Base-by-base conservation (phyloP, 2,329 filamentous ascomycete genomes). In the Aspergillus uvarum region DNA sequence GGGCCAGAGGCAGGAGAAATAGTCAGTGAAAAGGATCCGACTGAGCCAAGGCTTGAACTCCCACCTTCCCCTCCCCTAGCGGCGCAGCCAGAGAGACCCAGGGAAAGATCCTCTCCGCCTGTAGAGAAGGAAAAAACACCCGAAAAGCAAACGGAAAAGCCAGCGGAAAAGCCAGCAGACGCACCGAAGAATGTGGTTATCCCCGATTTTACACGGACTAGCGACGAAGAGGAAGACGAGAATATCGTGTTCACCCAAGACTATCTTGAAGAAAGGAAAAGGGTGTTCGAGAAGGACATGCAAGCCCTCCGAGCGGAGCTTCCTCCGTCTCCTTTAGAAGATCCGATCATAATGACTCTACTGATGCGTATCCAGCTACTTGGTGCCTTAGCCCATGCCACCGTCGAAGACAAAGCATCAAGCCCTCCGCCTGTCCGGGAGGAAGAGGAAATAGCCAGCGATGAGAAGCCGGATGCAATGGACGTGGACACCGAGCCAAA, bases 181-280 rank as follows among this genome's bases (percentile, higher is more conserved):
- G 52, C 55, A 4, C 59, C 59, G 21, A 54, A 19, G 2, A 57
- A 68, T 29, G 59, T 69, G 4, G 38, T 72, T 7, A 70, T 77
- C 48, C 73, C 75, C 2, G 72, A 73, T 35, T 75, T 76, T 54
- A 68, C 62, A 6, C 69, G 68, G 47, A 70, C 71, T 21, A 76
- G 73, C 50, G 77, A 79, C n/a, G 78, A 80, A 60, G 77, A 78
- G 44, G 79, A 80, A 50, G 78, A 80, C 54, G 79, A 80, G 56
- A 75, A 75, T 47, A 71, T 71, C 1, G 73, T 79, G 35, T 77
- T 82, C 47, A 80, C 78, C 11, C 78, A 82, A 52, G 79, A 81
- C 49, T 80, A 81, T 61, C 72, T 80, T 44, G 76, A 77, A 26
- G 76, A 79, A 63, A 74, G 77, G 16, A 80, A 80, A 62, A 71